A percentile compares a stretch with the other conserved stretches of the same genome.
Evolutionary conservation across 805 yeast species (phyloP).

Genomic region (Cyberlindnera saturnus): DNA sequence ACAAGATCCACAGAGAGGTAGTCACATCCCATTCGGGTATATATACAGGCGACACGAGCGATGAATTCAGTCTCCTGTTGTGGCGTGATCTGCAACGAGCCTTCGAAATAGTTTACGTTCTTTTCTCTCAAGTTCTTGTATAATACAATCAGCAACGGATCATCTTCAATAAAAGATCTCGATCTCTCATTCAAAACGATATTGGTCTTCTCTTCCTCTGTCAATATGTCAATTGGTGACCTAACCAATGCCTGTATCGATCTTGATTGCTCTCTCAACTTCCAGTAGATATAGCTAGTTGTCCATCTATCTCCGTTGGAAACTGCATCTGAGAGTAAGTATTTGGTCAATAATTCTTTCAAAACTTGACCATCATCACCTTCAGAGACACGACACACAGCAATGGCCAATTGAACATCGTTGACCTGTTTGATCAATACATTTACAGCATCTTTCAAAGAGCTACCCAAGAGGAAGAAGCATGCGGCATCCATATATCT

Average conservation of each 20-base stretch:
- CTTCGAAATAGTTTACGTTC: slow-evolving; percentile 42
- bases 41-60: slow-evolving; percentile 56
- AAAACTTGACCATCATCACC: slow-evolving; percentile 53
- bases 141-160: slow-evolving; percentile 71
- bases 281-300: slow-evolving; percentile 77
- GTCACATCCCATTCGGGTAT: slow-evolving; percentile 90
- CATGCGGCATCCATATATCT: slow-evolving; percentile 83
- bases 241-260: slow-evolving; percentile 64
- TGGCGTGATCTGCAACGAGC: slow-evolving; percentile 37
- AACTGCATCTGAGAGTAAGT: slow-evolving; percentile 52
- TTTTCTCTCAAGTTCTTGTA: slow-evolving; percentile 56
- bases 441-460: slow-evolving; percentile 70
- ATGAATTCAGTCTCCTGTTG: slow-evolving; percentile 55
- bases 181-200: slow-evolving; percentile 23
- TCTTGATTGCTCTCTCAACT: slow-evolving; percentile 38
- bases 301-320: slow-evolving; percentile 72
- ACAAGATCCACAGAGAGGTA: slow-evolving; percentile 58
- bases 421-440: slow-evolving; percentile 62
- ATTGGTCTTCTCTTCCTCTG: slow-evolving; percentile 24
- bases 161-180: slow-evolving; percentile 55
- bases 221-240: slow-evolving; percentile 38
- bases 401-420: slow-evolving; percentile 71
- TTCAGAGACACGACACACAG: slow-evolving; percentile 73
- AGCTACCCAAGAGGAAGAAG: slow-evolving; percentile 74
- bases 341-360: slow-evolving; percentile 39